Evolutionary conservation across 306 rosid species (phyloP).

Genomic region (Quercus alba): DNA sequence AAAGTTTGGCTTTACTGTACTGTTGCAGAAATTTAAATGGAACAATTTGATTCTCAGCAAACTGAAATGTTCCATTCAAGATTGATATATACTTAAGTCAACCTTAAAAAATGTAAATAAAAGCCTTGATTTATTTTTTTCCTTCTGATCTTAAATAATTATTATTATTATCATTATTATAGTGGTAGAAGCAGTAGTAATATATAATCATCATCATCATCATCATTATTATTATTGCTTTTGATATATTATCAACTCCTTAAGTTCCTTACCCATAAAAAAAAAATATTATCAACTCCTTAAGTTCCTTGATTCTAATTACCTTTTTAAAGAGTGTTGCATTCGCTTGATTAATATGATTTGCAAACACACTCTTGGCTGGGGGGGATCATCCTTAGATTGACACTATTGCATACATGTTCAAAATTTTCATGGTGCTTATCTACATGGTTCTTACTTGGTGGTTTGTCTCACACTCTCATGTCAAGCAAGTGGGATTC

Average conservation of each 20-base stretch:
- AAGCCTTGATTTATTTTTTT: background rate
- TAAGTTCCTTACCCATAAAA: too few relatives aligned
- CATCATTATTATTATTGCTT: background rate
- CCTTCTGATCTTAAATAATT: background rate
- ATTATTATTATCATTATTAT: too few relatives aligned
- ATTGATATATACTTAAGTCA: background rate
- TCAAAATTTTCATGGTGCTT: constrained; percentile 17
- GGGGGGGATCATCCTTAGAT: constrained; percentile 2
- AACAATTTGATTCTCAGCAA: background rate
- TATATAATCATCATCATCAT: too few relatives aligned
- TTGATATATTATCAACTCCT: background rate
- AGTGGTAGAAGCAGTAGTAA: too few relatives aligned
- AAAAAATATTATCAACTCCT: background rate
- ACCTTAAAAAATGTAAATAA: background rate
- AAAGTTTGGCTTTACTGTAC: background rate
- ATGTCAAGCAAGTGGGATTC: constrained; percentile 14
- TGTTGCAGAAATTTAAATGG: background rate
- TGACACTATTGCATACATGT: constrained; percentile 1
- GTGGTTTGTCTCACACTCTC: constrained; percentile 20
- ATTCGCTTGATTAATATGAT: background rate
- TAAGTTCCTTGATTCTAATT: background rate
- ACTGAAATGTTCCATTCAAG: background rate
- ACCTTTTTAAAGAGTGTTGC: background rate
- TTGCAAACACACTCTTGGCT: background rate
- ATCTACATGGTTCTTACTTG: background rate